Evolutionary conservation across 768 basidiomycete species (phyloP).

Genomic region (Lactarius sanguifluus): DNA sequence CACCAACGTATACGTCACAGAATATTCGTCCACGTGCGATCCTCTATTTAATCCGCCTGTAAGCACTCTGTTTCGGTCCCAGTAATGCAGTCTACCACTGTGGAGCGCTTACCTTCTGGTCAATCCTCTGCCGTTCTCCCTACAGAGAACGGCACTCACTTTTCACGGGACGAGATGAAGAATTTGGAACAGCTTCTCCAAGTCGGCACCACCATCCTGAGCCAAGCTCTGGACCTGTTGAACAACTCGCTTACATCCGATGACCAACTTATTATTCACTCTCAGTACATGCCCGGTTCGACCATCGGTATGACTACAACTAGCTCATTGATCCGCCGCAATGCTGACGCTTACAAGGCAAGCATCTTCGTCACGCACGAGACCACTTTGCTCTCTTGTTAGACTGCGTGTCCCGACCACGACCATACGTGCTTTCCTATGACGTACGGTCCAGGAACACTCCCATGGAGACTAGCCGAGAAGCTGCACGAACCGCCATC

Average conservation of each 20-base stretch:
- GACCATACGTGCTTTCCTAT: conserved; percentile 63
- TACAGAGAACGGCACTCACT: conserved; percentile 16
- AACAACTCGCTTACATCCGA: conserved; percentile 64
- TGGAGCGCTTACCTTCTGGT: neutral
- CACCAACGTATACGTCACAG: neutral
- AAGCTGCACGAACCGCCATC: conserved; percentile 58
- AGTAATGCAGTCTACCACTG: conserved; percentile 7
- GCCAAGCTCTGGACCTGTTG: conserved; percentile 72
- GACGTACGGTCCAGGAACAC: conserved; percentile 76
- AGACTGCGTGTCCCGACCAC: conserved; percentile 48
- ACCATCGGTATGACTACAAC: conserved; percentile 63
- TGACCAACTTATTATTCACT: conserved; percentile 64
- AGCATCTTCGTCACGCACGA: conserved; percentile 81
- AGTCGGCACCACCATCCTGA: conserved; percentile 65
- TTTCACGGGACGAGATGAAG: conserved; percentile 30
- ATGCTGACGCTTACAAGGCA: conserved; percentile 49
- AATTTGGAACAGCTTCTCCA: conserved; percentile 55
- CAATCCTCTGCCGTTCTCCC: conserved; percentile 6
- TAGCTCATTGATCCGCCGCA: conserved; percentile 4
- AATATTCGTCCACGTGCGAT: neutral
- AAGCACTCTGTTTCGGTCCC: neutral
- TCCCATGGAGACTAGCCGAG: conserved; percentile 73
- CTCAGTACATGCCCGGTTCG: conserved; percentile 80
- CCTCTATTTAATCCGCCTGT: conserved; percentile 9
- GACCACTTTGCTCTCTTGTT: conserved; percentile 77